A percentile compares a stretch with the other conserved stretches of the same genome.
These are phyloP conservation scores for Sphagnum contortum DNA, from an alignment of 225 moss, liverwort and hornwort genomes.

Conservation along the genomic window DNA sequence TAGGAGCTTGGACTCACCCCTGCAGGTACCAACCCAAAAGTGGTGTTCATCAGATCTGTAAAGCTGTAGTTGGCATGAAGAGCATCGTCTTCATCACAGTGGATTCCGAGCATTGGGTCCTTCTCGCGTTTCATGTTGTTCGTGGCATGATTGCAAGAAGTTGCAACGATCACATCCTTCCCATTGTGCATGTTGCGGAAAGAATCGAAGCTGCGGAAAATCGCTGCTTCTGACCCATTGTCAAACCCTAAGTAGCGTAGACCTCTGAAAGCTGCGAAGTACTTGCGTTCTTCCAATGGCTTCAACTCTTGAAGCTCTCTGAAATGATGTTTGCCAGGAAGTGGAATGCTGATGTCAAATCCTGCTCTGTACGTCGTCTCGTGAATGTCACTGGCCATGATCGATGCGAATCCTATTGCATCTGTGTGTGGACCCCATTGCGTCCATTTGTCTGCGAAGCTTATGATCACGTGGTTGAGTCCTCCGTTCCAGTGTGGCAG, in stretches of 20 bases:
- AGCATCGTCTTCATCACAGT: conserved; percentile 30
- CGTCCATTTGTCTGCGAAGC: conserved; percentile 60
- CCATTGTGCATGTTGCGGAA: conserved; percentile 73
- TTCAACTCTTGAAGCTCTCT: conserved; percentile 16
- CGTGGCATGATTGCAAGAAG: conserved; percentile 31
- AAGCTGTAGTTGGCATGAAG: conserved; percentile 14
- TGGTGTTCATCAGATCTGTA: conserved; percentile 37
- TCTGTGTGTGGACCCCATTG: conserved; percentile 45
- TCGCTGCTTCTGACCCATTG: conserved; percentile 18
- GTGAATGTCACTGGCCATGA: conserved; percentile 43
- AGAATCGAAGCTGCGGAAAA: conserved; percentile 36
- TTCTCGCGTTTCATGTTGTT: conserved; percentile 23
- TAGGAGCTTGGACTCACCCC: conserved; percentile 34
- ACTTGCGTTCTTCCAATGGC: conserved; percentile 31
- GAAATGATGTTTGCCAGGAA: conserved; percentile 24
- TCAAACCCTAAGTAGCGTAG: conserved; percentile 39
- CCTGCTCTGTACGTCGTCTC: conserved; percentile 65
- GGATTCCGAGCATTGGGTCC: conserved; percentile 17
- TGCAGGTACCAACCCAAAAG: conserved; percentile 39
- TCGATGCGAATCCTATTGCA: conserved; percentile 46
- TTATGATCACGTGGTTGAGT: conserved; percentile 59
- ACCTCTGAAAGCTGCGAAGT: conserved; percentile 65
- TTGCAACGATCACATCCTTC: conserved; percentile 43
- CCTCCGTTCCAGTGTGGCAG: conserved; percentile 67
- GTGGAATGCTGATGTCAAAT: conserved; percentile 75